Conservation (phyloP, 1,284 basidiomycete genomes). For the Phellopilus nigrolimitatus region DNA sequence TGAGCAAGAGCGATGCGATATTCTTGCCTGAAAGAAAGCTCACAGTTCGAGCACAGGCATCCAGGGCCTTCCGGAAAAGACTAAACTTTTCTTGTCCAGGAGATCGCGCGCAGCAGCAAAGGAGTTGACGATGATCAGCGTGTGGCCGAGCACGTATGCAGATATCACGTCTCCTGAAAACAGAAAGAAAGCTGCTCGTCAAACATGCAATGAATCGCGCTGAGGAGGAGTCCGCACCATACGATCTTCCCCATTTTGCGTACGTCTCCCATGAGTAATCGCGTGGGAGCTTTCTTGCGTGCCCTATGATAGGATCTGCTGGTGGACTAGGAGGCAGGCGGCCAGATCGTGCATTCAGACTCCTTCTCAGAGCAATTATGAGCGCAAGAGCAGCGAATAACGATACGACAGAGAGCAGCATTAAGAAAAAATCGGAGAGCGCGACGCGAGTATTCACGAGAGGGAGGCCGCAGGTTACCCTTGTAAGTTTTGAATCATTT, state of each 20-base stretch:
- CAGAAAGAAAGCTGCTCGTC: not conserved
- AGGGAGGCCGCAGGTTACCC: too few species aligned
- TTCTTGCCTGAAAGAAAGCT: too few species aligned
- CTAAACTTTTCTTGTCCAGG: slow-evolving; percentile 30
- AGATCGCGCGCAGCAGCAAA: slow-evolving; percentile 30
- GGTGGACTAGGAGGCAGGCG: slow-evolving; percentile 7
- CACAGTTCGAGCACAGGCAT: not conserved
- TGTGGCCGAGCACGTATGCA: slow-evolving; percentile 27
- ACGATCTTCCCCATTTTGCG: slow-evolving; percentile 21
- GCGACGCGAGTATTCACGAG: too few species aligned
- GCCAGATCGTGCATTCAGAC: not conserved
- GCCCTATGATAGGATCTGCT: slow-evolving; percentile 11
- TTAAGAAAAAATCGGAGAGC: too few species aligned
- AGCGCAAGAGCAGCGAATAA: not conserved
- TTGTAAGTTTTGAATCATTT: too few species aligned
- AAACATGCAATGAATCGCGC: not conserved
- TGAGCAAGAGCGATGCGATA: too few species aligned
- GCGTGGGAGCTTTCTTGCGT: not conserved
- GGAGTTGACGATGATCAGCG: slow-evolving; percentile 30
- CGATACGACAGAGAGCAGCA: not conserved
- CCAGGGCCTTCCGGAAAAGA: slow-evolving; percentile 29
- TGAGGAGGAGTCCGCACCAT: slow-evolving; percentile 19
- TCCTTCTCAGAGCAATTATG: not conserved
- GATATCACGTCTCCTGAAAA: slow-evolving; percentile 22
- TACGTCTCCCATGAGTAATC: slow-evolving; percentile 21